Base-by-base conservation (phyloP, 371 early-diverging fungal genomes). In the Mortierella sp. region DNA sequence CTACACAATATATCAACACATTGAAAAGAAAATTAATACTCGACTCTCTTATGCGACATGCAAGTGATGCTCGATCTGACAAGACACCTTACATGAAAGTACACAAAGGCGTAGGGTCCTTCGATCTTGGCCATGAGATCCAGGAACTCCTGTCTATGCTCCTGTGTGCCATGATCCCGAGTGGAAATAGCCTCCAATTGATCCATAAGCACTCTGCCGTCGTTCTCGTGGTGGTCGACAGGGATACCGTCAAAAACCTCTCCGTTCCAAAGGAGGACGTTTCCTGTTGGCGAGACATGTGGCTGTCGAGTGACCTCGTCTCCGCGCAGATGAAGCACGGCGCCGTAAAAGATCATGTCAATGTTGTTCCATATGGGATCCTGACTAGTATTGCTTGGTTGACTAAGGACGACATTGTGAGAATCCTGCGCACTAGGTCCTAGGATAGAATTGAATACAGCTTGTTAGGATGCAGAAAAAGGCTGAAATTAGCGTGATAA, bases 311-410 rank as follows among this genome's bases (percentile, higher is more conserved):
- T 91, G 5, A 91, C 85, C 10, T 80, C 57, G 8, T 87, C 81
- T 0, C 97, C 97, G 46, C 98, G 92, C 37, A 98, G 89, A 84
- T 96, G 96, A 54, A 98, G 90, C 0, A 96, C 96, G 16, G 95
- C 91, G 0, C 94, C 95, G 71, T 89, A 94, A 61, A 84, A 96
- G 84, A 24, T 82, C 87, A 72, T 91, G 16, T 76, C 69, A 13
- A 28, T n/a, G 48, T 43, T 26, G 46, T 0, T 28, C 21, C 31
- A 26, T 16, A 26, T 46, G 2, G 53, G 51, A 13, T 64, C 61
- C 14, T 37, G 24, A 10, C 40, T 40, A 40, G 34, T 34, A 8
- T 9, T 40, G 24, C 24, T 67, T 6, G 37, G 40, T 1, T 51
- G 43, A 26, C 48, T 44, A 61, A 74, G 48, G 21, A 19, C n/a